Base-by-base conservation (phyloP, 441 rosid genomes). In the Bruguiera hainesii region DNA sequence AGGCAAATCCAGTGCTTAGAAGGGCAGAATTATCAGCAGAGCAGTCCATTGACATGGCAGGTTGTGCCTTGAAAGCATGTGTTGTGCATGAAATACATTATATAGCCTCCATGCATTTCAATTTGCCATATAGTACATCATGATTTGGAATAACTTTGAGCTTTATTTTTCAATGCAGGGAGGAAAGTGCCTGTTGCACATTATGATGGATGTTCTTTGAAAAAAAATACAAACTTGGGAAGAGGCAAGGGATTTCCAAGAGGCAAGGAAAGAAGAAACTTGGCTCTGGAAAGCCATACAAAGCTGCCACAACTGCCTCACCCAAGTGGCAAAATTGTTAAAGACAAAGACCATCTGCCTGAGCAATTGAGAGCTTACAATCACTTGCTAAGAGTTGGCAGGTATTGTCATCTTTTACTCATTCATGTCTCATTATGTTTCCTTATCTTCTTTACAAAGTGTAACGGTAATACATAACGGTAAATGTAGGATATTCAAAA, bases 371-470 rank as follows among this genome's bases (percentile, higher is more conserved):
- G 75, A 68, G 68, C 77, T 60, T 93, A 93, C 79, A 67, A 87
- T 81, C 72, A 66, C 69, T 80, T 87, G 73, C 81, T 93, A 61
- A 82, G 82, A 80, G 79, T 65, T 55, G 93, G 96, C 71, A 93
- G 97, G 97, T 93, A 82, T 85, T 15, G 64, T 19, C 50, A 56
- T 28, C 29, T 51, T 71, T 74, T 30, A 61, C 0, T 37, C 63
- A 33, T 71, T 69, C 28, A 66, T 61, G 35, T 59, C 35, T 42
- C 18, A 3, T 42, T 42, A 64, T 56, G 63, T 66, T 70, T 64
- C 23, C 61, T 72, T 15, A 48, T 55, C 52, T 42, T 42, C 48
- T 42, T 13, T 42, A 11, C 48, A 10, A 42, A 42, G 48, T 42
- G 16, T 42, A 37, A 37, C 13, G 48, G 15, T 13, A 10, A 37